Evolutionary conservation across 2,329 filamentous ascomycete genomes (phyloP).

Genomic region (Aspergillus quadrilineatus): DNA sequence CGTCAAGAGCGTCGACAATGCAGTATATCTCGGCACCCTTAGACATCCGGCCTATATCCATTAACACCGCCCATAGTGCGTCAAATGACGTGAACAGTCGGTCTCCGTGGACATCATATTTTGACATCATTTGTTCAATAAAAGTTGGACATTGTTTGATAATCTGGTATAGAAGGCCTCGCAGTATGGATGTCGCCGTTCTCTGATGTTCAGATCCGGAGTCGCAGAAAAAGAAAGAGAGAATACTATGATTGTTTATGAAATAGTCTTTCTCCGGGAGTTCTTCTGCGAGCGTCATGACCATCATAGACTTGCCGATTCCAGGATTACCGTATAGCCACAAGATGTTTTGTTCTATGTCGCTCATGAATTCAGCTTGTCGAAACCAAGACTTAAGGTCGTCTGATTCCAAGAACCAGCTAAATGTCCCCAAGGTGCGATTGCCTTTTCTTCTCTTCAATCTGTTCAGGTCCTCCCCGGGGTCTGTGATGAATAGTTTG

Average conservation of each 20-base stretch:
- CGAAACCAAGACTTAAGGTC: background rate
- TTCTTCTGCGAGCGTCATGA: conserved; percentile 2
- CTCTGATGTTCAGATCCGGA: too few species aligned
- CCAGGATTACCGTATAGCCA: conserved; percentile 23
- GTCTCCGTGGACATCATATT: too few species aligned
- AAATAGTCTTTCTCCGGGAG: background rate
- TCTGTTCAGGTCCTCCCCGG: background rate
- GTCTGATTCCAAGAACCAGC: conserved; percentile 1
- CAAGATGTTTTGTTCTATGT: conserved; percentile 4
- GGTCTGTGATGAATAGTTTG: background rate
- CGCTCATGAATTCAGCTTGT: background rate
- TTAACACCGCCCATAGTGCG: too few species aligned
- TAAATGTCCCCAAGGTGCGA: background rate
- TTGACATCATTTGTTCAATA: too few species aligned
- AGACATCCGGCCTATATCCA: too few species aligned
- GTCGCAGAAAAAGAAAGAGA: too few species aligned
- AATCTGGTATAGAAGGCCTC: too few species aligned
- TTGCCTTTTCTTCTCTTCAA: conserved; percentile 4
- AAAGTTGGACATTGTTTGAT: too few species aligned
- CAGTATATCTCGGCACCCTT: too few species aligned
- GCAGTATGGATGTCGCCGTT: too few species aligned
- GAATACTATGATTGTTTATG: background rate
- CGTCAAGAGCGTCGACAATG: too few species aligned
- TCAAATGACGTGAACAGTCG: too few species aligned
- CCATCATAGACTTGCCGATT: conserved; percentile 21